Percentiles rank a stretch among this genome's conserved stretches.
Conservation (phyloP, 129 eudicot genomes). For the Flaveria ramosissima region DNA sequence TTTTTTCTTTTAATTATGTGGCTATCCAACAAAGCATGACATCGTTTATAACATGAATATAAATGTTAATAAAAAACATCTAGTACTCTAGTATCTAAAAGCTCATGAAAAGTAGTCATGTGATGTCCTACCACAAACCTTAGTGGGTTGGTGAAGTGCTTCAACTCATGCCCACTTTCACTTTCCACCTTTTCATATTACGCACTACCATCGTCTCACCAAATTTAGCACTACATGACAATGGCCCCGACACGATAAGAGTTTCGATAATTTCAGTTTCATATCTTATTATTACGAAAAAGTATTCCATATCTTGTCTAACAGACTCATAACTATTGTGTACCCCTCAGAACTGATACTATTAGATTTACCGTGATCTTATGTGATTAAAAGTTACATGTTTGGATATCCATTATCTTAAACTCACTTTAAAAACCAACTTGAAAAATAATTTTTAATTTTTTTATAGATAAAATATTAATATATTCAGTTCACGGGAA, state of each 20-base stretch:
- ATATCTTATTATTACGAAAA: no score
- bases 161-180: conserved; percentile 29
- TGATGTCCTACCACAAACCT: conserved; percentile 28
- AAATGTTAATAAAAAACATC: neutral
- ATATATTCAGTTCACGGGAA: no score
- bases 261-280: neutral
- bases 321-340: neutral
- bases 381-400: neutral
- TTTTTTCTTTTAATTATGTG: neutral
- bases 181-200: conserved; percentile 21
- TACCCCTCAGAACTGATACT: neutral
- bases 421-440: neutral
- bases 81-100: neutral
- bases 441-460: no score
- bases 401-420: neutral
- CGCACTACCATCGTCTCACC: conserved; percentile 30
- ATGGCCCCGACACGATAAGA: neutral
- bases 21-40: conserved; percentile 5
- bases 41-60: neutral
- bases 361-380: no score
- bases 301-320: no score
- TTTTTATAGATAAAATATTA: no score
- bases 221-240: neutral
- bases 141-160: conserved; percentile 45
- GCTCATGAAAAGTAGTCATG: conserved; percentile 11